Conservation (phyloP, 352 stramenopile species). For the Plasmopara viticola region DNA sequence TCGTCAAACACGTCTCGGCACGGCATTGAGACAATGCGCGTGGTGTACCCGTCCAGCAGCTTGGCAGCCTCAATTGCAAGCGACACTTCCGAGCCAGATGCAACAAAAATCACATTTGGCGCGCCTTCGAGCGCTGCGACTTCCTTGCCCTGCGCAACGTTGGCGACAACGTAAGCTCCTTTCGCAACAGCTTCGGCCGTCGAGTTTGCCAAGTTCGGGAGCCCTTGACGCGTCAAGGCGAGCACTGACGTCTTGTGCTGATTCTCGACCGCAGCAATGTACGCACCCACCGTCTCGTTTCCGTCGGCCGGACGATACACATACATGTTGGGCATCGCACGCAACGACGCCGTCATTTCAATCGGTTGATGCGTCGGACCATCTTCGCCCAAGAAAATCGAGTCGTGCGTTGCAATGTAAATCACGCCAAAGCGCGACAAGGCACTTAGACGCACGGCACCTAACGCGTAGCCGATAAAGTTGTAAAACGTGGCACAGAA, state of each 20-base stretch:
- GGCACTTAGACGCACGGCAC: conserved; percentile 91
- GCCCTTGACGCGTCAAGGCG: conserved; percentile 86
- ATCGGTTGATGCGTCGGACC: conserved; percentile 99
- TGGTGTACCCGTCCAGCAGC: conserved; percentile 71
- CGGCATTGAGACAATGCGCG: conserved; percentile 96
- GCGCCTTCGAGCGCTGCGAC: conserved; percentile 60
- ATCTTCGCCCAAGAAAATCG: conserved; percentile 99
- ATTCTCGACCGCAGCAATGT: conserved; percentile 86
- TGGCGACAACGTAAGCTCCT: conserved; percentile 81
- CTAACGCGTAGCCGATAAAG: conserved; percentile 98
- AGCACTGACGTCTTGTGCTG: conserved; percentile 91
- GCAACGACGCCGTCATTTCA: conserved; percentile 95
- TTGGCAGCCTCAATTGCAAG: conserved; percentile 94
- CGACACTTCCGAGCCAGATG: conserved; percentile 94
- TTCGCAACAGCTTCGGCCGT: conserved; percentile 88
- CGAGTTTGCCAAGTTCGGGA: conserved; percentile 89
- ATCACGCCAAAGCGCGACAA: conserved; percentile 95
- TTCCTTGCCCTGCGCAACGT: conserved; percentile 73
- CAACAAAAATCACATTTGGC: conserved; percentile 90
- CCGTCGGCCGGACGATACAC: conserved; percentile 96
- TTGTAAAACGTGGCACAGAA: conserved; percentile 99
- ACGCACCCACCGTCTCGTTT: conserved; percentile 97
- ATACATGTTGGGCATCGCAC: conserved; percentile 98
- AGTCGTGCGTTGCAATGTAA: conserved; percentile 99
- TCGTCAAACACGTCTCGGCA: conserved; percentile 97